These are phyloP conservation scores for Fusarium paranaense DNA, from an alignment of 2,329 filamentous ascomycete species.

Conservation along the genomic window DNA sequence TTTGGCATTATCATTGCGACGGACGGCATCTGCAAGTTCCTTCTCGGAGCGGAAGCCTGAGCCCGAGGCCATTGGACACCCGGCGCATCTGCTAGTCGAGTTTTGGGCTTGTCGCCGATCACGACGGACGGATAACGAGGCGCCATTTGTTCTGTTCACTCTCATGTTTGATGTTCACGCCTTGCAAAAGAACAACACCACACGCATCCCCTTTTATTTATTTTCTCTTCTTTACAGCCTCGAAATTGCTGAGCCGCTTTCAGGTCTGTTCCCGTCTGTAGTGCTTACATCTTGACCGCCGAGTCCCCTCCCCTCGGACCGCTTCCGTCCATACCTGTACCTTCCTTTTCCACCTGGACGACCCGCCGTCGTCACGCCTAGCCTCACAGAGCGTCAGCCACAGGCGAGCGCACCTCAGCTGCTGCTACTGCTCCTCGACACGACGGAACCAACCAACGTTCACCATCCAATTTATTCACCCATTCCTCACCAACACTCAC, in stretches of 20 bases:
- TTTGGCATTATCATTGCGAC: neutral
- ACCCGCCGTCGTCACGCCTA: conserved; percentile 29
- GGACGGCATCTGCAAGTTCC: conserved; percentile 5
- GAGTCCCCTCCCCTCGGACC: neutral
- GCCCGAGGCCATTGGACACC: neutral
- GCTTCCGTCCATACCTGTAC: neutral
- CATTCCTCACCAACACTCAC: neutral
- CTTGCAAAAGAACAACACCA: neutral
- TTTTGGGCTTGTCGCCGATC: conserved; percentile 5
- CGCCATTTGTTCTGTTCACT: neutral
- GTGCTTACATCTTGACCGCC: neutral
- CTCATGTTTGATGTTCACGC: neutral
- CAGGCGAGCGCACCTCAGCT: conserved; percentile 8
- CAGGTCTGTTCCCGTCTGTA: conserved; percentile 11
- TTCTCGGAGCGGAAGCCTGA: neutral
- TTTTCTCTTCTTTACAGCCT: neutral
- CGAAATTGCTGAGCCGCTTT: neutral
- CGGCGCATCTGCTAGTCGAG: neutral
- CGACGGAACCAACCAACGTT: conserved; percentile 5
- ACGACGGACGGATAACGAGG: neutral
- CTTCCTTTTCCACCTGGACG: conserved; percentile 5
- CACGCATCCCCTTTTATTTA: neutral
- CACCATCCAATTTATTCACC: conserved; percentile 19
- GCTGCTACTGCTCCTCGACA: neutral
- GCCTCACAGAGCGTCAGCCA: conserved; percentile 32